Evolutionary conservation across 1,284 basidiomycete genomes (phyloP), one percentile per base, ranked within the genome.

Genomic region (Uromyces viciae-fabae): DNA sequence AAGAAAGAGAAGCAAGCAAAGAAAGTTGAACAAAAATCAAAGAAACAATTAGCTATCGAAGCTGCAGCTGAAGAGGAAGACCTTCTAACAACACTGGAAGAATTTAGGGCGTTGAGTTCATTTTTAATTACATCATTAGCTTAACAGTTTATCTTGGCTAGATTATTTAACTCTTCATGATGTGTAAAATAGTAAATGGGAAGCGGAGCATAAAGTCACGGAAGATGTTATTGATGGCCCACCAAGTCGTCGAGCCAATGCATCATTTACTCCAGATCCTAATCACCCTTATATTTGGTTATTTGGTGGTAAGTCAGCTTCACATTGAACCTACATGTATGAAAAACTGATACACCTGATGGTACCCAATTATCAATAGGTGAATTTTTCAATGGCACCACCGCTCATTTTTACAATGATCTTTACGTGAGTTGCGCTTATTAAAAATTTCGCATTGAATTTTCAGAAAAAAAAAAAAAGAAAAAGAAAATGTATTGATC

Each of bases 221-320:
- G 91, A 92, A 86, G 92, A 94, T 86, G 87, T 92, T 2, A 90
- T 91, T 14, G 90, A 92, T 84, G 91, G 92, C 0, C 92, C 93
- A 17, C 93, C 93, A 0, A 91, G 90, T 74, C 88, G 92, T 72
- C 88, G 93, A 64, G 93, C 92, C 0, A 94, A 93, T 83, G 93
- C 93, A 0, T 92, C 92, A 0, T 86, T 94, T 28, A 91, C 91
- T 0, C 87, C 92, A 0, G 94, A 92, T 56, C 85, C 85, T 7
- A 58, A 58, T 31, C 64, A 69, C 33, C 76, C 76, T 40, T 71
- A 38, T 43, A 68, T 78, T 25, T 78, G 76, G 76, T 25, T 78
- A 43, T 78, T 78, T 46, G 76, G 76, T 15, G 76, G 75, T 77
- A 14, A 22, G 60, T 17, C 31, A 42, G 38, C 3, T 28, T 40